Evolutionary conservation across 2,329 filamentous ascomycete species (phyloP).

Genomic region (Macroventuria anomochaeta): DNA sequence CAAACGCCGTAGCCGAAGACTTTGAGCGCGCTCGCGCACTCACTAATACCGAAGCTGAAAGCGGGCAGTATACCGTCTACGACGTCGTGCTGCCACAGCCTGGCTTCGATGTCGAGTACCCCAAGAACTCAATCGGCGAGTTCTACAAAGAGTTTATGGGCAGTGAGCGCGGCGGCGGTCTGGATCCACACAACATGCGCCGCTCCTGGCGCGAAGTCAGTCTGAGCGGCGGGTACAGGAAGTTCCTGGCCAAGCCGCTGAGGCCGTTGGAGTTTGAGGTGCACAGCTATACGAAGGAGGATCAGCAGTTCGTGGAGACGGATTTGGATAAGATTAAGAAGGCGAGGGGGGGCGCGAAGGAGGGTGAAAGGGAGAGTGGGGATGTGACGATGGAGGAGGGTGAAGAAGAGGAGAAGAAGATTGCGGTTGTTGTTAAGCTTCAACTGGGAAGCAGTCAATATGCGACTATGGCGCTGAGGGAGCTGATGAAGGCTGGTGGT

Average conservation of each 20-base stretch:
- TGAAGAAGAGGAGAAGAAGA: slow-evolving; percentile 53
- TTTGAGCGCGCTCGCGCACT: slow-evolving; percentile 76
- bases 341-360: slow-evolving; percentile 50
- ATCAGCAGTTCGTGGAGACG: slow-evolving; percentile 87
- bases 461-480: slow-evolving; percentile 81
- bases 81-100: slow-evolving; percentile 93
- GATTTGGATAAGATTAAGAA: slow-evolving; percentile 73
- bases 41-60: slow-evolving; percentile 76
- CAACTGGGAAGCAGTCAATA: slow-evolving; percentile 81
- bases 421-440: slow-evolving; percentile 75
- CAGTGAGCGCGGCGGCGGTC: slow-evolving; percentile 73
- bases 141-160: slow-evolving; percentile 90
- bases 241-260: slow-evolving; percentile 76
- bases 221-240: slow-evolving; percentile 86
- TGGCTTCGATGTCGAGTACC: slow-evolving; percentile 88
- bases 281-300: slow-evolving; percentile 70
- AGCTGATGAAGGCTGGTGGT: slow-evolving; percentile 74
- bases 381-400: slow-evolving; percentile 32
- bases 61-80: slow-evolving; percentile 78
- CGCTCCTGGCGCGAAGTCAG: slow-evolving; percentile 86
- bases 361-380: slow-evolving; percentile 57
- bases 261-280: slow-evolving; percentile 70
- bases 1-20: slow-evolving; percentile 60
- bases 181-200: slow-evolving; percentile 88
- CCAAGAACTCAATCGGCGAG: slow-evolving; percentile 78